Evolutionary conservation across 176 grass and related monocot genomes (phyloP).

Genomic region (Pontederia paniculata): DNA sequence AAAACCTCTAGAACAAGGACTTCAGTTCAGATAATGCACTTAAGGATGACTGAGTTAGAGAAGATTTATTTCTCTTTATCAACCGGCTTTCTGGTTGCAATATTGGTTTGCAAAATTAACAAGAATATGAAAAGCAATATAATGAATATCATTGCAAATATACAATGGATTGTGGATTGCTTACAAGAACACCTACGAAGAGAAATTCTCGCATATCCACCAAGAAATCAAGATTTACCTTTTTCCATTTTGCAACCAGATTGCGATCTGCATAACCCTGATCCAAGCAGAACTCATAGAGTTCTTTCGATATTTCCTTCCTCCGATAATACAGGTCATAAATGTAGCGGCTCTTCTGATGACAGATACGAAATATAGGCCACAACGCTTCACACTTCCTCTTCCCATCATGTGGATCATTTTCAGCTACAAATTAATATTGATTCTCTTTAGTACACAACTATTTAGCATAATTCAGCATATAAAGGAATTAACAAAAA

Average conservation of each 20-base stretch:
- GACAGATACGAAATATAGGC: slow-evolving; percentile 73
- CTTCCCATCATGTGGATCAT: slow-evolving; percentile 87
- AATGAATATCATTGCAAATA: no score
- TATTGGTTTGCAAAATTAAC: no score
- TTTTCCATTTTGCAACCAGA: slow-evolving; percentile 97
- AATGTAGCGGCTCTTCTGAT: slow-evolving; percentile 83
- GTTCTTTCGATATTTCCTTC: slow-evolving; percentile 83
- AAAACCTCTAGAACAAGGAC: no score
- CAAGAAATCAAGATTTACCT: slow-evolving; percentile 22
- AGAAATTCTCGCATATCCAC: neutral
- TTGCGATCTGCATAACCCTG: slow-evolving; percentile 74
- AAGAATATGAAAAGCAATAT: no score
- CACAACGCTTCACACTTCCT: slow-evolving; percentile 81
- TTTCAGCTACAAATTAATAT: slow-evolving; percentile 48
- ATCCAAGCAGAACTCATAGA: slow-evolving; percentile 80
- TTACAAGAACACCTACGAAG: no score
- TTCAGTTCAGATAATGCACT: no score
- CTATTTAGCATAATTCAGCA: neutral
- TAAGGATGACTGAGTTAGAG: no score
- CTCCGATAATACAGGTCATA: slow-evolving; percentile 77
- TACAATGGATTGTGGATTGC: no score
- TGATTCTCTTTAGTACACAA: neutral
- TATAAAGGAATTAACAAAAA: neutral
- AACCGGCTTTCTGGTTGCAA: no score
- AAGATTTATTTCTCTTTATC: no score